A percentile compares a stretch with the other conserved stretches of the same genome.
phyloP scores from a whole-genome alignment of 768 basidiomycete species.

The Leccinellum albellum region DNA sequence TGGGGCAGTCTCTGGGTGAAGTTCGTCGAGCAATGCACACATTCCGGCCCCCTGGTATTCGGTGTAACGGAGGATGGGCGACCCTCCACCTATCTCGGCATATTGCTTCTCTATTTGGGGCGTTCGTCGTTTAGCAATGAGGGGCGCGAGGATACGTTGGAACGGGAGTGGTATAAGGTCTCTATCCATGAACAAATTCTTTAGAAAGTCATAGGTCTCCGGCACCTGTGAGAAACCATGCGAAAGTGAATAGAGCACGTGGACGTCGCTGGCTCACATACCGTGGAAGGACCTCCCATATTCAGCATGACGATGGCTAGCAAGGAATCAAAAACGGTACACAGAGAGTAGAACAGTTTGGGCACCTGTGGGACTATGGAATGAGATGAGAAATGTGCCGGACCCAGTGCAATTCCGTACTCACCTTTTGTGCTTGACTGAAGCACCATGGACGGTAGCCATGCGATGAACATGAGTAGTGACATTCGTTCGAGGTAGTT shows the following conservation, averaged over 20 bases:
- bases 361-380: constrained; percentile 60
- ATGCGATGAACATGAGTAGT: constrained; percentile 37
- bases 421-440: constrained; percentile 43
- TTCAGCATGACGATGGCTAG: constrained; percentile 93
- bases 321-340: constrained; percentile 17
- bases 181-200: constrained; percentile 84
- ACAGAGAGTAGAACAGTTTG: background rate
- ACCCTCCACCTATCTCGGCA: constrained; percentile 91
- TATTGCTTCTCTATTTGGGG: constrained; percentile 96
- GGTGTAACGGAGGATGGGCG: constrained; percentile 91
- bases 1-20: constrained; percentile 89
- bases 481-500: constrained; percentile 14
- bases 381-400: constrained; percentile 10
- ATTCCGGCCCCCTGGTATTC: constrained; percentile 84
- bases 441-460: constrained; percentile 42
- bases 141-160: constrained; percentile 81
- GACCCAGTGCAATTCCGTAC: background rate
- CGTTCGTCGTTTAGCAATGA: constrained; percentile 84
- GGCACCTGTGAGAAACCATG: constrained; percentile 53
- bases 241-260: background rate
- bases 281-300: constrained; percentile 97
- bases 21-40: constrained; percentile 87
- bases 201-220: constrained; percentile 91
- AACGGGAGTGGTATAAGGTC: constrained; percentile 96
- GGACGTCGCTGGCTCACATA: constrained; percentile 33